Evolutionary conservation across 371 early-diverging fungal species (phyloP), one percentile per base, ranked within the genome.

Genomic region (Syncephalastrum racemosum): DNA sequence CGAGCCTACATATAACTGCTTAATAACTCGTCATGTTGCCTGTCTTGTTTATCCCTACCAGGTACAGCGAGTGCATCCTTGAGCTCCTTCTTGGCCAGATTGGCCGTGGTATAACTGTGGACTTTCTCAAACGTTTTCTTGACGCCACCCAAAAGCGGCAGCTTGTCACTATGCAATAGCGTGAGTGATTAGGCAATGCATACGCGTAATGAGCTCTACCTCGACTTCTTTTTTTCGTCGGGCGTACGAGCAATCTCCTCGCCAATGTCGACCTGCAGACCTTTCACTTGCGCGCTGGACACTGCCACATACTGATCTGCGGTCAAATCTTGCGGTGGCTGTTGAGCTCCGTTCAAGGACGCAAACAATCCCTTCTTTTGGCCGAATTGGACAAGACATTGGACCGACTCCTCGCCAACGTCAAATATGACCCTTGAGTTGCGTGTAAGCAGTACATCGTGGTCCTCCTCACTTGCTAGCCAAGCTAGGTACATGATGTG

Each of bases 51-150:
- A 27, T 24, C 19, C 57, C 52, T 60, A 66, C 74, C 71, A 39
- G 84, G 81, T 6, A 86, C 80, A 6, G 70, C 27, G n/a, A 86
- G 59, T 1, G 75, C 67, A 48, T 64, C 64, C 10, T 80, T 77
- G 13, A 86, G 56, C 14, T 75, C 69, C 5, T 70, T 61, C 48
- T 79, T 73, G 15, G 81, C 78, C 13, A 84, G 63, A 52, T 79
- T 75, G 8, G 82, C 80, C 24, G 73, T 50, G 6, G 83, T 70
- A 45, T 84, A 83, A n/a, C 75, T 73, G 18, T 74, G 70, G 13
- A 83, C 68, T 25, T 71, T 79, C 12, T 70, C 53, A 43, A 71
- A 65, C 1, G 70, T 60, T 23, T 70, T 70, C 6, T 76, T 62
- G 0, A 85, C 75, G 39, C 85, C 85, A 44, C 85, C 85, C 59